Conservation (phyloP, 805 yeast species). For the Candida anglica region DNA sequence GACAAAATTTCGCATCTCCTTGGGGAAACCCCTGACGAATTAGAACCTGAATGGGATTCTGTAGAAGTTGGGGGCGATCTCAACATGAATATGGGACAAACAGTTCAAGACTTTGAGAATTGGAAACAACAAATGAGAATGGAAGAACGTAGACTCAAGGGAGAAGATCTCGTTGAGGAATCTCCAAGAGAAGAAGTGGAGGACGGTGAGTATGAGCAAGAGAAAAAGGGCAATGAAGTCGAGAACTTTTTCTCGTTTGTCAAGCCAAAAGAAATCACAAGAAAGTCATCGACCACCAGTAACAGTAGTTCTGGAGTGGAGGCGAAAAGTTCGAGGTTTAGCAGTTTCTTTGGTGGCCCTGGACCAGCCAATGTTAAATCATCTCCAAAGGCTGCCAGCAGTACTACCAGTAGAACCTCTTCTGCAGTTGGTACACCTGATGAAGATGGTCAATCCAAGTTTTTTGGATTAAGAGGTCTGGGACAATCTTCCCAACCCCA, state of each 20-base stretch:
- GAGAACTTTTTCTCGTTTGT: slow-evolving; percentile 42
- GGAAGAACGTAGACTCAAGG: slow-evolving; percentile 46
- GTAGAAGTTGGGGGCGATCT: slow-evolving; percentile 18
- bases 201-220: slow-evolving; percentile 3
- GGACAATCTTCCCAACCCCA: slow-evolving; percentile 11
- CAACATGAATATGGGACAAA: slow-evolving; percentile 42
- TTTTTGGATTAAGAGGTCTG: not conserved
- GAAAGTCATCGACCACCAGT: too few species aligned
- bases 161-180: slow-evolving; percentile 23
- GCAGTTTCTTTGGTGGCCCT: too few species aligned
- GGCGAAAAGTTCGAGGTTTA: slow-evolving; percentile 36
- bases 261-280: slow-evolving; percentile 25
- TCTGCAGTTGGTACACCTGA: too few species aligned
- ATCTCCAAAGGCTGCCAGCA: too few species aligned
- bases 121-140: slow-evolving; percentile 54
- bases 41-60: slow-evolving; percentile 38
- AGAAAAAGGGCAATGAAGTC: slow-evolving; percentile 33
- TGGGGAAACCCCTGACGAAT: slow-evolving; percentile 33
- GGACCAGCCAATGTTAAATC: too few species aligned
- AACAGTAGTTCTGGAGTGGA: too few species aligned
- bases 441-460: not conserved
- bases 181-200: slow-evolving; percentile 8
- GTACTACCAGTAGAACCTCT: too few species aligned
- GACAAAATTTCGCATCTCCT: slow-evolving; percentile 29
- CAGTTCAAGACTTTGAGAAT: slow-evolving; percentile 55